These are phyloP conservation scores for Daldinia sp. DNA, from an alignment of 2,329 filamentous ascomycete genomes.

Conservation along the genomic window DNA sequence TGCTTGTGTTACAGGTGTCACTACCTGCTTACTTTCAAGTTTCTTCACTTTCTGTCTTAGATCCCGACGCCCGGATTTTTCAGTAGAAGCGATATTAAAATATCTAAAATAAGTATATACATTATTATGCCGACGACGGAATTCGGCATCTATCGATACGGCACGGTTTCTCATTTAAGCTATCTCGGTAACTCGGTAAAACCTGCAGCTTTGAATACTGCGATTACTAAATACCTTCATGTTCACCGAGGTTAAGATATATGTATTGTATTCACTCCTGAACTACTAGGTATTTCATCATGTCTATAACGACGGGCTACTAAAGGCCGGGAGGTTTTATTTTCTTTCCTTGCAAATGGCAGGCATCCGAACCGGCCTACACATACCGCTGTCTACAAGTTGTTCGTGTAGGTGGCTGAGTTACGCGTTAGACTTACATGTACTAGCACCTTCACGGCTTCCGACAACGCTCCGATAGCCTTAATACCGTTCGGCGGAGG, in stretches of 20 bases:
- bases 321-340: neutral
- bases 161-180: neutral
- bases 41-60: slow-evolving; percentile 9
- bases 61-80: slow-evolving; percentile 8
- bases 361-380: neutral
- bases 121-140: neutral
- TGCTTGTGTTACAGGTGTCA: slow-evolving; percentile 28
- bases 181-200: neutral
- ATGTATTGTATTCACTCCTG: neutral
- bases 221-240: neutral
- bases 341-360: neutral
- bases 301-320: neutral
- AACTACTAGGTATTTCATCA: neutral
- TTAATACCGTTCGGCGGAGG: neutral
- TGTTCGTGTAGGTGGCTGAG: neutral
- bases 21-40: slow-evolving; percentile 3
- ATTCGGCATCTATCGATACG: neutral
- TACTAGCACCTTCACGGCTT: neutral
- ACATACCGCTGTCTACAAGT: neutral
- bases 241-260: too few relatives aligned
- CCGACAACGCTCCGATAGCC: too few relatives aligned
- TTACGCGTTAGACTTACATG: neutral
- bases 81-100: neutral
- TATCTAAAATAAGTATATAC: neutral
- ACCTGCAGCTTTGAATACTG: neutral